Evolutionary conservation across 108 stramenopile species (phyloP), one percentile per base, ranked within the genome.

Genomic region (Mediolabrus comicus): DNA sequence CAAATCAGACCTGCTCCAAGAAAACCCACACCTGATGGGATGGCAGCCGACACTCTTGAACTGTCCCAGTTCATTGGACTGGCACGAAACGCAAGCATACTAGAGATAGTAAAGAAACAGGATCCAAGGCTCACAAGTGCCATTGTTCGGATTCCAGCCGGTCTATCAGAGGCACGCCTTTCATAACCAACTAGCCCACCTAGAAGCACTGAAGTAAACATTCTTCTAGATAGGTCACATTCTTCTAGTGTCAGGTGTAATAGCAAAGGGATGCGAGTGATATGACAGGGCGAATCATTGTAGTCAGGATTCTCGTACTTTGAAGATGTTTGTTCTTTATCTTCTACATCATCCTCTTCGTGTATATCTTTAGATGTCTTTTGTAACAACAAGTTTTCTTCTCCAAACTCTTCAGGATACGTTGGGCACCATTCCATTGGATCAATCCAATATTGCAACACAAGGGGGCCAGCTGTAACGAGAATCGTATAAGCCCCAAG

Each of bases 91-190:
- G 89, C 92, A 70, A 86, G 83, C 25, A 83, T 54, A 3, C 80
- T 83, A 54, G 81, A 82, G 28, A 95, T 86, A 3, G 92, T 95
- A 65, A 97, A 97, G 16, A 95, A 71, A 53, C 91, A 92, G 2
- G 87, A 81, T 19, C 92, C 97, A 14, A 97, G 69, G 2, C 87
- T 78, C 19, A 97, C 97, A 39, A 92, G 58, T 8, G 76, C 62
- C 95, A 97, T 97, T 46, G 95, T 96, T 32, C 95, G 85, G 4
- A 96, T 91, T 0, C 97, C 97, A 9, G 97, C 97, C 5, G 96
- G 94, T 24, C 95, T 78, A 72, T 97, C 93, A 8, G 84, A 83
- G 24, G 83, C 79, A 31, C 94, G 77, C 3, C 96, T 65, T 78
- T 97, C 95, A 84, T 84, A 94, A 0, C 92, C 92, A 65, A 94